Evolutionary conservation across 2,329 filamentous ascomycete species (phyloP).

Genomic region (Rhynchosporium graminicola): DNA sequence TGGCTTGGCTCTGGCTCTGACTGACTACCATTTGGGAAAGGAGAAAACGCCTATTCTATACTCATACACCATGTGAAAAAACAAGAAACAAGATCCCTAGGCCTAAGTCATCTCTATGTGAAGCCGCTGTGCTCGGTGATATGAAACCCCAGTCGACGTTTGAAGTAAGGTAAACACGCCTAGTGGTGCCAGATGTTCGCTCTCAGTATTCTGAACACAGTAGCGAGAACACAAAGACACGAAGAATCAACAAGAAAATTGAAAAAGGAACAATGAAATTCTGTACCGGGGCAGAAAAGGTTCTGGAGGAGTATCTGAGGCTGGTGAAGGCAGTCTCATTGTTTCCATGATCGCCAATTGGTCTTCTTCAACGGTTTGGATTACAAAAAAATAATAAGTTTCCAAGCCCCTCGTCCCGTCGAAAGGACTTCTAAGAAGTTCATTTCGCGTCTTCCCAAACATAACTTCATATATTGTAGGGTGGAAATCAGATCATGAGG

Average conservation of each 20-base stretch:
- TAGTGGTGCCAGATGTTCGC: background rate
- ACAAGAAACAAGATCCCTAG: constrained; percentile 3
- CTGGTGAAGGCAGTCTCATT: background rate
- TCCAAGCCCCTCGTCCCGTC: constrained; percentile 11
- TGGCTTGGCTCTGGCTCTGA: background rate
- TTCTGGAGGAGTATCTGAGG: background rate
- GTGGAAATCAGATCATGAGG: constrained; percentile 1
- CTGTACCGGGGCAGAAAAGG: constrained; percentile 15
- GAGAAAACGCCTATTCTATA: constrained; percentile 3
- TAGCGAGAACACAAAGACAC: background rate
- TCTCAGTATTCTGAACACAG: background rate
- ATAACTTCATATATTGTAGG: too few relatives aligned
- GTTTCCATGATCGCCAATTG: background rate
- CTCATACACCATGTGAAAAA: constrained; percentile 5
- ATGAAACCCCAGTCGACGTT: too few relatives aligned
- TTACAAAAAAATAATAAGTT: constrained; percentile 18
- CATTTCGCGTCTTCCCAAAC: background rate
- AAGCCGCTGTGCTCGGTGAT: constrained; percentile 1
- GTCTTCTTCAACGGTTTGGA: constrained; percentile 9
- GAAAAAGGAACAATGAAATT: constrained; percentile 16
- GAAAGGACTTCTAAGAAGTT: constrained; percentile 11
- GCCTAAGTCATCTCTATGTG: constrained; percentile 9
- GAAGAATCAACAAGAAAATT: background rate
- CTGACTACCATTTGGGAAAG: background rate
- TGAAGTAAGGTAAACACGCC: background rate